Evolutionary conservation across 495 filamentous ascomycete genomes (phyloP).

Genomic region (Bombardia bombarda): DNA sequence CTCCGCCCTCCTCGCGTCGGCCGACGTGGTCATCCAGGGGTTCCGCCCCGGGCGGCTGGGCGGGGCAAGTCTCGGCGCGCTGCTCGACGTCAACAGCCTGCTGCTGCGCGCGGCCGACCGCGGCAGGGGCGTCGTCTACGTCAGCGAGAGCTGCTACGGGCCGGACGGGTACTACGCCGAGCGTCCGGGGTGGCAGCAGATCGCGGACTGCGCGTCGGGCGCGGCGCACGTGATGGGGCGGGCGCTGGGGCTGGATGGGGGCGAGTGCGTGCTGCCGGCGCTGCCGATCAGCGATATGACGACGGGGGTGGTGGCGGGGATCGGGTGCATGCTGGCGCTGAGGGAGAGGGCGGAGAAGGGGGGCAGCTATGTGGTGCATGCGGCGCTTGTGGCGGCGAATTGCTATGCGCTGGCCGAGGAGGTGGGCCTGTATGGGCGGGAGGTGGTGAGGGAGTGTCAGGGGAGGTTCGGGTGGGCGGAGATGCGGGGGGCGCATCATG

Average conservation of each 20-base stretch:
- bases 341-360: slow-evolving; percentile 15
- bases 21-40: slow-evolving; percentile 45
- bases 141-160: slow-evolving; percentile 56
- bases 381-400: slow-evolving; percentile 12
- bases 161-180: slow-evolving; percentile 26
- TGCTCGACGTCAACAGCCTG: slow-evolving; percentile 41
- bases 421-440: slow-evolving; percentile 16
- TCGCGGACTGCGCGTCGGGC: slow-evolving; percentile 28
- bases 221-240: slow-evolving; percentile 15
- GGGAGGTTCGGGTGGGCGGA: slow-evolving; percentile 14
- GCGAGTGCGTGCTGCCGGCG: slow-evolving; percentile 21
- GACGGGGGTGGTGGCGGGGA: slow-evolving; percentile 16
- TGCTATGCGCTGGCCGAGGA: slow-evolving; percentile 8
- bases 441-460: slow-evolving; percentile 10
- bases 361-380: slow-evolving; percentile 13
- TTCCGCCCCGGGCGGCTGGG: slow-evolving; percentile 49
- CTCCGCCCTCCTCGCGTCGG: slow-evolving; percentile 41
- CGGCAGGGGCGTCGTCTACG: slow-evolving; percentile 49
- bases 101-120: slow-evolving; percentile 38
- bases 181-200: slow-evolving; percentile 38
- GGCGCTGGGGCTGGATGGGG: slow-evolving; percentile 8
- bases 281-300: slow-evolving; percentile 27
- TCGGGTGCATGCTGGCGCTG: slow-evolving; percentile 14
- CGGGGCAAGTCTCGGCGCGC: too few relatives aligned
- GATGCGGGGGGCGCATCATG: slow-evolving; percentile 16